Percentiles rank a stretch among this genome's conserved stretches.
Conservation (phyloP, 2,329 filamentous ascomycete species). For the Dactylellina leptospora region DNA sequence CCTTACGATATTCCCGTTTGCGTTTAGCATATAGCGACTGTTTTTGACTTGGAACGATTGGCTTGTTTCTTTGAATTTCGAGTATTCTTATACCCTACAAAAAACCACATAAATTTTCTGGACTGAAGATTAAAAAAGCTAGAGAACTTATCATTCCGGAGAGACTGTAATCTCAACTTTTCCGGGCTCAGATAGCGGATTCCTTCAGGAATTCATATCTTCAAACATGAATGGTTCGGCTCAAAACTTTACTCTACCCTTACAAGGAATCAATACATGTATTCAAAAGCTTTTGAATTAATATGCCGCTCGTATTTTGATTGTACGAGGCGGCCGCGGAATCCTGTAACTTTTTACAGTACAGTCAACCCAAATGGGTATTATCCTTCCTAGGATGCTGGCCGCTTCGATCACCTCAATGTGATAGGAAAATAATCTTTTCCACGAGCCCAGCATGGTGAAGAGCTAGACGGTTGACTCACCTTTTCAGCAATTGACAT, state of each 20-base stretch:
- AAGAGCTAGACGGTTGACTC: background rate
- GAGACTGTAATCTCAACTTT: no score
- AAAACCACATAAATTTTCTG: no score
- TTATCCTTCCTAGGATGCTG: background rate
- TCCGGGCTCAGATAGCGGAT: no score
- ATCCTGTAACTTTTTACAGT: background rate
- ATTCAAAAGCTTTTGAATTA: background rate
- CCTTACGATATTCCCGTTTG: no score
- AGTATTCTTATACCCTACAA: no score
- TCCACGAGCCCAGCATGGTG: background rate
- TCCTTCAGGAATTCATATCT: background rate
- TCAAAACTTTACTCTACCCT: background rate
- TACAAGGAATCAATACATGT: no score
- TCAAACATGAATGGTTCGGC: background rate
- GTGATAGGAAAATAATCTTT: background rate
- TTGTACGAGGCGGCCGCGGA: background rate
- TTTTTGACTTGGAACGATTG: no score
- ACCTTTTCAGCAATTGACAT: background rate
- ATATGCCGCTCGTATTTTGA: background rate
- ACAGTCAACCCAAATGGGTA: background rate
- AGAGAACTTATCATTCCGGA: no score
- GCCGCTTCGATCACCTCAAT: background rate
- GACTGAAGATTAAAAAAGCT: no score
- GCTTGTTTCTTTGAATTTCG: no score
- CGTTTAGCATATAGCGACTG: no score